Base-by-base conservation (phyloP, 148 eudicot species). In the Silene conica region DNA sequence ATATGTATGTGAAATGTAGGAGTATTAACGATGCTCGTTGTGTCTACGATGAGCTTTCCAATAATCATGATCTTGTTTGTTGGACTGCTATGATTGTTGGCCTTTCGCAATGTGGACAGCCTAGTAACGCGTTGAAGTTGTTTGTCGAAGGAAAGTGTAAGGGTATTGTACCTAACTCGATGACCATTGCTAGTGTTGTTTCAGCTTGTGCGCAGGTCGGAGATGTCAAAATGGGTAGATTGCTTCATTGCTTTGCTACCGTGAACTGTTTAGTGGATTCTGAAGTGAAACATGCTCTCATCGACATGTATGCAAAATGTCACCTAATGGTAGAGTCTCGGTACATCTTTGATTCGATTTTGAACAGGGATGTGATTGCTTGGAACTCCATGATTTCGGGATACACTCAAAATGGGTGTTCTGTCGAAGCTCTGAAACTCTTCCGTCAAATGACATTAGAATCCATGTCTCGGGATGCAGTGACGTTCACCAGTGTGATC, bases 1-100 rank as follows among this genome's bases (percentile, higher is more conserved):
- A 93, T 72, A 85, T 93, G 98, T 93, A 93, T 78, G 79, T 85
- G 63, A 93, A 93, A 74, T 88, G 94, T 70, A 75, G 86, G 66
- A 79, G 70, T 46, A 67, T 88, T 25, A 63, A 52, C 9, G 96
- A 88, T 79, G 96, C 98, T 59, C 88, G 87, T 59, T 63, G 55
- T 46, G 73, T 90, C 58, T 82, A 85, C 62, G 83, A 86, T 28
- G 89, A 85, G 82, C 62, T 63, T 73, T 58, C 70, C n/a, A 54
- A 63, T 34, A 46, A 77, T 43, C 87, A 88, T 88, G 96, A 93
- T 87, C 76, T 86, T 74, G 86, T 93, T 61, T 82, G 92, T 13
- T 93, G 94, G 96, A 89, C 94, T 22, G 89, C 97, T 4, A 91
- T 93, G 98, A 93, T 89, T 69, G 89, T 86, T 46, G 95, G 95